Evolutionary conservation across 2,329 filamentous ascomycete genomes (phyloP).

Genomic region (Cladosporium sp.): DNA sequence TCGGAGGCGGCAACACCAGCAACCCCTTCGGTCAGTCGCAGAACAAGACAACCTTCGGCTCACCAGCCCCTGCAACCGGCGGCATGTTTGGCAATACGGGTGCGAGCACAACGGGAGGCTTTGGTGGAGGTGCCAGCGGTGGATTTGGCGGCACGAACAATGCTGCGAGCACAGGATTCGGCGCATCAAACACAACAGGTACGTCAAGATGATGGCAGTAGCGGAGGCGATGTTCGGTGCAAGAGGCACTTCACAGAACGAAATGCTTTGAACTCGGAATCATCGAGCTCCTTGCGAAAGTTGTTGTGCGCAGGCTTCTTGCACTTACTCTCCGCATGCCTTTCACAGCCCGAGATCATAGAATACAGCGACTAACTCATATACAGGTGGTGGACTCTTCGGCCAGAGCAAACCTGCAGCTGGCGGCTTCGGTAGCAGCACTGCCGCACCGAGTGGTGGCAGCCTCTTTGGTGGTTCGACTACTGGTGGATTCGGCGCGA

Average conservation of each 20-base stretch:
- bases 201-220: not conserved
- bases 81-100: slow-evolving; percentile 41
- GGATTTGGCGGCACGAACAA: slow-evolving; percentile 33
- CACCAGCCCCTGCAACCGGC: slow-evolving; percentile 36
- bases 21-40: slow-evolving; percentile 46
- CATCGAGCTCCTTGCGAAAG: not conserved
- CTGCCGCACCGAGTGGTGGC: slow-evolving; percentile 25
- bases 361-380: slow-evolving; percentile 33
- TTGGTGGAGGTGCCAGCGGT: slow-evolving; percentile 47
- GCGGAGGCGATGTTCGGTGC: not conserved
- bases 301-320: not conserved
- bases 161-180: slow-evolving; percentile 40
- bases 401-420: slow-evolving; percentile 37
- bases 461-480: slow-evolving; percentile 30
- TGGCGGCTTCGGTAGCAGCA: slow-evolving; percentile 38
- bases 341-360: not conserved
- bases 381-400: slow-evolving; percentile 37
- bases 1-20: slow-evolving; percentile 24
- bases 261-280: not conserved
- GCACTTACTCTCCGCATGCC: not conserved
- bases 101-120: slow-evolving; percentile 42
- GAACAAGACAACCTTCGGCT: slow-evolving; percentile 51
- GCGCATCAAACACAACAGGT: slow-evolving; percentile 28
- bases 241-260: not conserved
- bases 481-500: slow-evolving; percentile 27